Percentiles rank a stretch among this genome's conserved stretches.
phyloP scores from a whole-genome alignment of 495 filamentous ascomycete species.

The Penicillium coffeae region DNA sequence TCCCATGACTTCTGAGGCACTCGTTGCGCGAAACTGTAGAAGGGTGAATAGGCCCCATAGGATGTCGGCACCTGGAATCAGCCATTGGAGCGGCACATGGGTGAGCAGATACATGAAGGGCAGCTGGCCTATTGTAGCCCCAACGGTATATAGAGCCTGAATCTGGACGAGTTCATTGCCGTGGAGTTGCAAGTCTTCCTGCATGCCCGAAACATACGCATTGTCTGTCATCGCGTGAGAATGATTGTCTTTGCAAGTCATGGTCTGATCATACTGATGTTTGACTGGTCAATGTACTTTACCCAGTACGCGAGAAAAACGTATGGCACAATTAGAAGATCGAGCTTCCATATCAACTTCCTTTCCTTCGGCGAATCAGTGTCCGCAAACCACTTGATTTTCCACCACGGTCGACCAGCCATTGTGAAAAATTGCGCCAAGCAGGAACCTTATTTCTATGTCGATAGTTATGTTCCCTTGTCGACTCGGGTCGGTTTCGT shows the following conservation, averaged over 20 bases:
- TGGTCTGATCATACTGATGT: no score
- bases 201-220: constrained; percentile 28
- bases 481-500: no score
- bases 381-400: constrained; percentile 39
- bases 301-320: constrained; percentile 39
- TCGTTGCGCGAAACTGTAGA: constrained; percentile 34
- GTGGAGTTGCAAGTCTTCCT: constrained; percentile 29
- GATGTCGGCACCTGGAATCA: constrained; percentile 36
- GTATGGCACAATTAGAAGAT: constrained; percentile 29
- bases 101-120: constrained; percentile 27
- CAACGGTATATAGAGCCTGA: constrained; percentile 23
- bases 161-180: constrained; percentile 36
- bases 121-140: constrained; percentile 26
- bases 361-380: constrained; percentile 37
- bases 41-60: constrained; percentile 41
- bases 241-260: no score
- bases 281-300: constrained; percentile 39
- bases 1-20: constrained; percentile 30
- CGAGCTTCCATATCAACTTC: constrained; percentile 40
- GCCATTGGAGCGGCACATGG: no score
- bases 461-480: no score
- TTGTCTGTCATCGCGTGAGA: constrained; percentile 24
- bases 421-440: no score
- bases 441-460: no score
- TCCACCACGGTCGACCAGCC: no score